phyloP scores from a whole-genome alignment of 345 rosid species.

The Eucalyptus cladocalyx region DNA sequence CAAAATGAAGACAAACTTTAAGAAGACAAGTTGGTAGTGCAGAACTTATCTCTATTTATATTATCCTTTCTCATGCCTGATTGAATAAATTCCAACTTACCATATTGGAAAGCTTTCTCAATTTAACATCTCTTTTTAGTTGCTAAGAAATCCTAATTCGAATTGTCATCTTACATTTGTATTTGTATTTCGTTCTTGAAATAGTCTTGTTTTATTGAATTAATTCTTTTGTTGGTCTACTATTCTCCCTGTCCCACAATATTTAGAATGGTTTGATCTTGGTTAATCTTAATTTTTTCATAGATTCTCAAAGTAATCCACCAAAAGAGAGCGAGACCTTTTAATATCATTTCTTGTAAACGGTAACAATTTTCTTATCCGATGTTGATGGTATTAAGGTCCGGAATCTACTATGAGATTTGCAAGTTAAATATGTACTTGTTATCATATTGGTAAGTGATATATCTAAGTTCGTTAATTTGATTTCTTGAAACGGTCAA shows the following conservation, averaged over 20 bases:
- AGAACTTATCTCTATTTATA: not conserved
- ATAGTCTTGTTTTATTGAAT: not conserved
- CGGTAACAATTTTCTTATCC: not conserved
- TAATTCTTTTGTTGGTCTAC: not conserved
- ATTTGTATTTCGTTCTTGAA: not conserved
- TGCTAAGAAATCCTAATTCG: not conserved
- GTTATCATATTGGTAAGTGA: not conserved
- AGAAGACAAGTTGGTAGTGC: not conserved
- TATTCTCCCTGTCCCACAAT: not conserved
- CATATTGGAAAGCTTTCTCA: not conserved
- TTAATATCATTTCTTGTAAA: not conserved
- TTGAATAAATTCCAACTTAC: not conserved
- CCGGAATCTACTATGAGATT: not conserved
- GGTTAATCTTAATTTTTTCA: not conserved
- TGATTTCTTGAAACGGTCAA: too few species aligned
- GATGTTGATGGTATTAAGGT: not conserved
- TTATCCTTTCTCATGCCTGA: not conserved
- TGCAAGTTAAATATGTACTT: not conserved
- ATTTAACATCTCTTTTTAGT: not conserved
- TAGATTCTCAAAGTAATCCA: not conserved
- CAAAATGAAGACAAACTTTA: not conserved
- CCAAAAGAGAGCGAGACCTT: not conserved
- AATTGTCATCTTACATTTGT: not conserved
- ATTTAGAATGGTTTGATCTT: not conserved
- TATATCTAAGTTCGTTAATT: not conserved